These are phyloP conservation scores for Coemansia sp. DNA, from an alignment of 192 early-diverging fungal genomes.

Conservation along the genomic window DNA sequence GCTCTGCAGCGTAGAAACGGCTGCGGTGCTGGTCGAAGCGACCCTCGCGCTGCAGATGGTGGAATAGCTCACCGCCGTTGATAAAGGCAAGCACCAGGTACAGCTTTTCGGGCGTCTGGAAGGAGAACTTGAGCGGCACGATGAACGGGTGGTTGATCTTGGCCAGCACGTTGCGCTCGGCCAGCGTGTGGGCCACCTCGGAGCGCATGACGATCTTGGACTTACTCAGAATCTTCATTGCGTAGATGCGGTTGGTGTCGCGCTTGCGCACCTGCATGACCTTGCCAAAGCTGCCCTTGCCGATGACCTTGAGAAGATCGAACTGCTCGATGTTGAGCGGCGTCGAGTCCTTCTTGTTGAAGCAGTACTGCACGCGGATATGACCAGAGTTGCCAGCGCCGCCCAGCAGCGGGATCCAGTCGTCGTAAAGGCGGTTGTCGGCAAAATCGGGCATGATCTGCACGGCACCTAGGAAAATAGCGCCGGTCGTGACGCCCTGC, in stretches of 20 bases:
- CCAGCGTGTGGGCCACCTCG: slow-evolving; percentile 92
- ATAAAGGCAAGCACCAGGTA: slow-evolving; percentile 95
- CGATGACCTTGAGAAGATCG: slow-evolving; percentile 92
- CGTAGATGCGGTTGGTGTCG: slow-evolving; percentile 92
- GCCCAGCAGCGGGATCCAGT: slow-evolving; percentile 63
- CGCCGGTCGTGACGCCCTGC: slow-evolving; percentile 40
- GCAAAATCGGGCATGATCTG: slow-evolving; percentile 57
- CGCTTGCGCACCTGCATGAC: slow-evolving; percentile 95
- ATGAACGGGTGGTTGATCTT: slow-evolving; percentile 92
- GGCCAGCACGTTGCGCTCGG: slow-evolving; percentile 88
- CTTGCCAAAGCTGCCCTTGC: slow-evolving; percentile 96
- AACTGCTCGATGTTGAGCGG: slow-evolving; percentile 87
- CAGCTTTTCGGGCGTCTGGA: slow-evolving; percentile 92
- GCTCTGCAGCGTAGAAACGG: slow-evolving; percentile 92
- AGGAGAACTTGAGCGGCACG: slow-evolving; percentile 89
- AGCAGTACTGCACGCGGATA: slow-evolving; percentile 71
- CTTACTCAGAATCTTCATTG: slow-evolving; percentile 95
- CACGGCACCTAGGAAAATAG: slow-evolving; percentile 54
- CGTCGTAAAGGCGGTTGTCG: slow-evolving; percentile 62
- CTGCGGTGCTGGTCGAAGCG: slow-evolving; percentile 85
- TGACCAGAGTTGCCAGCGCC: slow-evolving; percentile 63
- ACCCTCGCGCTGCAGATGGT: slow-evolving; percentile 87
- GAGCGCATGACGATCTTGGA: slow-evolving; percentile 89
- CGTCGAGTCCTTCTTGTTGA: slow-evolving; percentile 67
- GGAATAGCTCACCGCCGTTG: slow-evolving; percentile 97